A percentile compares a stretch with the other conserved stretches of the same genome.
Evolutionary conservation across 331 rosid genomes (phyloP).

Genomic region (Acacia concinna): DNA sequence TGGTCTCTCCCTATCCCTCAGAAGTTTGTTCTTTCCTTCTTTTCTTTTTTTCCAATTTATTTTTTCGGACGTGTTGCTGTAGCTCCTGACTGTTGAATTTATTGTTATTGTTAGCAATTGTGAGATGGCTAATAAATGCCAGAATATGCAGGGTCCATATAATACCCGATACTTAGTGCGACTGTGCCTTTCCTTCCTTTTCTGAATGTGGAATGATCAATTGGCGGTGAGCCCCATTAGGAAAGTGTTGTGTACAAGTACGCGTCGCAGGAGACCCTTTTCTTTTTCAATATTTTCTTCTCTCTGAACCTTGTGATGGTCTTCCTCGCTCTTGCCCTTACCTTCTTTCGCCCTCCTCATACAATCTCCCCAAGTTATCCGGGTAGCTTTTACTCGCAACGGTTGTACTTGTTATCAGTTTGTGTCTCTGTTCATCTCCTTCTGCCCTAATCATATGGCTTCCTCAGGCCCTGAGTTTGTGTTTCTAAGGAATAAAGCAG

Average conservation of each 20-base stretch:
- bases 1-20: slow-evolving; percentile 28
- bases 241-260: slow-evolving; percentile 36
- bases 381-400: neutral
- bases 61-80: slow-evolving; percentile 49
- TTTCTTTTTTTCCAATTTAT: slow-evolving; percentile 14
- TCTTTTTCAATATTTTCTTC: neutral
- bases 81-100: slow-evolving; percentile 68
- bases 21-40: slow-evolving; percentile 39
- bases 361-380: neutral
- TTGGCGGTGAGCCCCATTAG: slow-evolving; percentile 43
- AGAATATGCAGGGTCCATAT: slow-evolving; percentile 57
- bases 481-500: neutral
- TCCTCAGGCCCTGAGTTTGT: neutral
- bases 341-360: neutral
- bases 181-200: slow-evolving; percentile 29
- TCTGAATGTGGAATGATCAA: slow-evolving; percentile 41
- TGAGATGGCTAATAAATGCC: slow-evolving; percentile 78
- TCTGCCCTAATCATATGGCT: slow-evolving; percentile 18
- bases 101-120: slow-evolving; percentile 62
- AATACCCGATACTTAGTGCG: slow-evolving; percentile 34
- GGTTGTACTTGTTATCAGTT: neutral
- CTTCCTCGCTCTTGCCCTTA: no score
- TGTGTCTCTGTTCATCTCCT: slow-evolving; percentile 13
- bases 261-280: slow-evolving; percentile 28
- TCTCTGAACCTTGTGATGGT: neutral